Evolutionary conservation across 371 early-diverging fungal genomes (phyloP), one percentile per base, ranked within the genome.

Genomic region (Synchytrium microbalum): DNA sequence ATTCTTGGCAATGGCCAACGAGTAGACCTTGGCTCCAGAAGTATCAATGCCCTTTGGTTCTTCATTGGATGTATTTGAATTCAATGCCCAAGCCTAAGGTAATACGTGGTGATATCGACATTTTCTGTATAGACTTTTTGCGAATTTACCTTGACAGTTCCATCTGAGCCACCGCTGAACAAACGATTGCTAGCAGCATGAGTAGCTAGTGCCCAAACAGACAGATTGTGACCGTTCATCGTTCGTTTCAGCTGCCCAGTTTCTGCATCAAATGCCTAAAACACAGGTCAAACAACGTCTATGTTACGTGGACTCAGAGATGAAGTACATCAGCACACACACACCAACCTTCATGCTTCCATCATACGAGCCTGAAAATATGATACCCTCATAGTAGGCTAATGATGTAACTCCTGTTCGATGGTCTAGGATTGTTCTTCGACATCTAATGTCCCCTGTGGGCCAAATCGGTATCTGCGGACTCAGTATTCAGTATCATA

Each of bases 131-230:
- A 13, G 13, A 51, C 51, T 51, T 13, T n/a, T 51, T n/a, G n/a
- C n/a, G n/a, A 68, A 51, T 52, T 68, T 65, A 81, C 85, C 60
- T 85, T 85, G 33, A 86, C 80, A 24, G 72, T 77, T 3, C 79
- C 82, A 66, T 86, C 87, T 1, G 79, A 78, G 29, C 82, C 75
- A 2, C 84, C 83, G 59, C 82, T 82, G 64, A 78, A 85, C 53
- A 84, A 76, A 8, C 80, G 71, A 8, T 75, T 69, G 0, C 69
- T 69, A 10, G 67, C 66, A 2, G 72, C 72, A 62, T 76, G 67
- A 0, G 81, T 74, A 0, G 84, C 84, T 30, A 86, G 64, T 29
- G 84, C 78, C 87, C 87, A 86, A 2, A 86, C 87, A 19, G 83
- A 83, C 55, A 84, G 77, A n/a, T 71, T 70, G 63, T 86, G 87